Conservation (phyloP, 2,329 filamentous ascomycete genomes). For the Scortechinia acanthostroma region DNA sequence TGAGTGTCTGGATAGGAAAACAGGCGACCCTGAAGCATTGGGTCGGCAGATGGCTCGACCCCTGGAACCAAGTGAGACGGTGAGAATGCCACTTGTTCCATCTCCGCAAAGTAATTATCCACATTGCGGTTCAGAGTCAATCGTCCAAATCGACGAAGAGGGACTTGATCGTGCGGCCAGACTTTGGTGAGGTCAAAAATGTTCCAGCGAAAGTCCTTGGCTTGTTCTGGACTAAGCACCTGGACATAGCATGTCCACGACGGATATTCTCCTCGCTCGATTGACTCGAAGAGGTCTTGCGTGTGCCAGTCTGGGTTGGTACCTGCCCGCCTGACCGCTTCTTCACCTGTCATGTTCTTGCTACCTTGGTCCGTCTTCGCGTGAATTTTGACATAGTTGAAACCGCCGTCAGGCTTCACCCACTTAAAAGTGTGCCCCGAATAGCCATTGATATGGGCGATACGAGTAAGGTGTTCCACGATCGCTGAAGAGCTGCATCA, state of each 20-base stretch:
- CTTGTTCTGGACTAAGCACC: slow-evolving; percentile 40
- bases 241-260: slow-evolving; percentile 44
- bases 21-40: slow-evolving; percentile 42
- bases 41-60: slow-evolving; percentile 41
- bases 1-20: slow-evolving; percentile 47
- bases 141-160: slow-evolving; percentile 36
- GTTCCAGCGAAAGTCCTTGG: slow-evolving; percentile 34
- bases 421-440: slow-evolving; percentile 38
- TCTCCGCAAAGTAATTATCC: slow-evolving; percentile 34
- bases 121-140: slow-evolving; percentile 40
- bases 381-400: slow-evolving; percentile 39
- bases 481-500: slow-evolving; percentile 42
- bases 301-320: slow-evolving; percentile 43
- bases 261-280: slow-evolving; percentile 32
- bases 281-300: slow-evolving; percentile 35
- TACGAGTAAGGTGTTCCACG: slow-evolving; percentile 37
- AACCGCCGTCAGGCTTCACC: slow-evolving; percentile 30
- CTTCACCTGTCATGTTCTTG: slow-evolving; percentile 28
- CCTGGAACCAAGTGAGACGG: slow-evolving; percentile 47
- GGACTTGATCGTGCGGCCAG: slow-evolving; percentile 41
- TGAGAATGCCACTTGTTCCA: slow-evolving; percentile 50
- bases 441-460: slow-evolving; percentile 34
- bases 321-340: slow-evolving; percentile 23
- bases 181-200: slow-evolving; percentile 50
- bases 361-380: slow-evolving; percentile 36